Evolutionary conservation across 164 flowering plant genomes (phyloP).

Genomic region (Amborella trichopoda): DNA sequence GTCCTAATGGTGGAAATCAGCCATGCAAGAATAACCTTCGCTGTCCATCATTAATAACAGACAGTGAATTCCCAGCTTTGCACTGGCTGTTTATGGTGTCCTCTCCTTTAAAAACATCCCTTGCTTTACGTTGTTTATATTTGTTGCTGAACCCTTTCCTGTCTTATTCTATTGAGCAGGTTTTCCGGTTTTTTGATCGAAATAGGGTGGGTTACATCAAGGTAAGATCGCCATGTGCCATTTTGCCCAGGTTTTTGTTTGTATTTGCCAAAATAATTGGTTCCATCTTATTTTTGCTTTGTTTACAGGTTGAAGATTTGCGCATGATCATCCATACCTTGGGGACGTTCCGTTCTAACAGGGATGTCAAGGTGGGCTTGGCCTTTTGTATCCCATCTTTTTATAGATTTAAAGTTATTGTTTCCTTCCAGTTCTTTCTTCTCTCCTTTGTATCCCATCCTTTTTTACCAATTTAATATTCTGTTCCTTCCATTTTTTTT

Average conservation of each 20-base stretch:
- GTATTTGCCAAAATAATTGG: background rate
- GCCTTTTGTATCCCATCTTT: background rate
- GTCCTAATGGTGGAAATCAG: too few relatives aligned
- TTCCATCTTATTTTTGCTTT: background rate
- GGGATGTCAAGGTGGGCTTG: conserved; percentile 79
- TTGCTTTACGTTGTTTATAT: too few relatives aligned
- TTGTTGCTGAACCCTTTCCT: too few relatives aligned
- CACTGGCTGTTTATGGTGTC: too few relatives aligned
- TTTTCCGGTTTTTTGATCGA: conserved; percentile 90
- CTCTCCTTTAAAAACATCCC: too few relatives aligned
- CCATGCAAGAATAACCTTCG: too few relatives aligned
- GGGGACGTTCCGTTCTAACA: conserved; percentile 72
- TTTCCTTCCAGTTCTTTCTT: background rate
- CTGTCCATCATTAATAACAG: too few relatives aligned
- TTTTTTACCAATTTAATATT: background rate
- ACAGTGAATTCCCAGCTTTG: too few relatives aligned
- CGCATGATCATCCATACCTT: conserved; percentile 70
- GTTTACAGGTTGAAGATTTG: conserved; percentile 86
- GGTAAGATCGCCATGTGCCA: conserved; percentile 23
- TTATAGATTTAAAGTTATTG: background rate
- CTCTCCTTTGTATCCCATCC: background rate
- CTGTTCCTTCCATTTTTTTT: background rate
- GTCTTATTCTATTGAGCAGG: conserved; percentile 35
- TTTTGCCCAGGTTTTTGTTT: background rate
- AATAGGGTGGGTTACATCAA: conserved; percentile 72